phyloP scores from a whole-genome alignment of 2,329 filamentous ascomycete genomes.

The Colletotrichum tropicicola region DNA sequence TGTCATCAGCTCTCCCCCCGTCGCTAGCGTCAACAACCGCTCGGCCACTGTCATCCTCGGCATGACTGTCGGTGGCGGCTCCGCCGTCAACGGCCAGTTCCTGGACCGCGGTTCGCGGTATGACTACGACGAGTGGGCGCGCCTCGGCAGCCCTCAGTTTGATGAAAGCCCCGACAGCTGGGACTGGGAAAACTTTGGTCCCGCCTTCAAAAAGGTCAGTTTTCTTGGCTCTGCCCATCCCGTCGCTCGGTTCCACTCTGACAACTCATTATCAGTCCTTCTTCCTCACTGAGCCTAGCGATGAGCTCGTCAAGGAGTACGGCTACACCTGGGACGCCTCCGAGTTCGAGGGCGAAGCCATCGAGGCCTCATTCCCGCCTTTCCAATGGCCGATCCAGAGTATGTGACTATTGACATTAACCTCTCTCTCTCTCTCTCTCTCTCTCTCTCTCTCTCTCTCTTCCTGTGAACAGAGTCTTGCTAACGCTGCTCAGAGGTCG shows the following conservation, averaged over 20 bases:
- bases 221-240: not conserved
- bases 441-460: no score
- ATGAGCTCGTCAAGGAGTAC: slow-evolving; percentile 37
- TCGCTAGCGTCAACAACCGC: slow-evolving; percentile 38
- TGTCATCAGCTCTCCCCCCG: slow-evolving; percentile 36
- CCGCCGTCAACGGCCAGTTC: slow-evolving; percentile 47
- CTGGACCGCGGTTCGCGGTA: slow-evolving; percentile 45
- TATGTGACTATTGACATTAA: slow-evolving; percentile 13
- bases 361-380: slow-evolving; percentile 41
- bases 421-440: no score
- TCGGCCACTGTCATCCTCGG: slow-evolving; percentile 40
- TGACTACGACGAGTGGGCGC: slow-evolving; percentile 47
- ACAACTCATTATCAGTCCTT: not conserved
- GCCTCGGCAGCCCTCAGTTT: slow-evolving; percentile 37
- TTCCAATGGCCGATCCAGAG: slow-evolving; percentile 42
- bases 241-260: not conserved
- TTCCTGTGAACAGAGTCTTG: not conserved
- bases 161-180: slow-evolving; percentile 36
- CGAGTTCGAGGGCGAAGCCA: slow-evolving; percentile 41
- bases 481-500: slow-evolving; percentile 14
- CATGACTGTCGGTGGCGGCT: slow-evolving; percentile 45
- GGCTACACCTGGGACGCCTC: slow-evolving; percentile 43
- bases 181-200: slow-evolving; percentile 45
- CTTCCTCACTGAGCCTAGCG: slow-evolving; percentile 33
- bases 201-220: slow-evolving; percentile 45